Evolutionary conservation across 306 rosid genomes (phyloP), one percentile per base, ranked within the genome.

Genomic region (Begonia masoniana): DNA sequence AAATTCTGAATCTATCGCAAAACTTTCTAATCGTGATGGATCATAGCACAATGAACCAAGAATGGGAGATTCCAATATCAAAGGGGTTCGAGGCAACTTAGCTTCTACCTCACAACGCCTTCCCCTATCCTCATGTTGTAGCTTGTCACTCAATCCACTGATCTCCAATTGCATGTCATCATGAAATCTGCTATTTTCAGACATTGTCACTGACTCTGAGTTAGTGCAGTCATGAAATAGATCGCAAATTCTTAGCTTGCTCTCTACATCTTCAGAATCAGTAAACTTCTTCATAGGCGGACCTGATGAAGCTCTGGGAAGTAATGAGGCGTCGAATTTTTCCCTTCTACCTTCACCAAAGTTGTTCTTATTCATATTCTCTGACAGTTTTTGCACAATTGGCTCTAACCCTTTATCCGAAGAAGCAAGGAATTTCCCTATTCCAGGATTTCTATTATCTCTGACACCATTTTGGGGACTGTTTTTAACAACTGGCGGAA

Each of bases 401-500:
- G 75, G 61, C 63, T 79, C 83, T 43, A 74, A 59, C 47, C 79
- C 91, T 77, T 63, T 74, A 68, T 58, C 78, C 54, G 82, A 80
- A 50, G 54, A 75, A 56, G 67, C 67, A 59, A 41, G 68, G 39
- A 78, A 13, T 41, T 64, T 70, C 74, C 74, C 76, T 41, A 67
- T 55, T 59, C 82, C 73, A 60, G 71, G 61, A 47, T 55, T 62
- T 64, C 64, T 71, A 43, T 77, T 39, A 60, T 91, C 94, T 75
- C 71, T 82, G 47, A 69, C 78, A 63, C 80, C 67, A 79, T 62
- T 68, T 62, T 73, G 87, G 50, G 74, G 54, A 61, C 54, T 67
- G 58, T 41, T 78, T 69, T 86, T 86, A 7, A 79, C 70, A 66
- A 74, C 66, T 62, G 94, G 93, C 10, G 96, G 99, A 81, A 91